These are phyloP conservation scores for Pseudognaphalium luteoalbum DNA, from an alignment of 129 eudicot species.

Conservation along the genomic window DNA sequence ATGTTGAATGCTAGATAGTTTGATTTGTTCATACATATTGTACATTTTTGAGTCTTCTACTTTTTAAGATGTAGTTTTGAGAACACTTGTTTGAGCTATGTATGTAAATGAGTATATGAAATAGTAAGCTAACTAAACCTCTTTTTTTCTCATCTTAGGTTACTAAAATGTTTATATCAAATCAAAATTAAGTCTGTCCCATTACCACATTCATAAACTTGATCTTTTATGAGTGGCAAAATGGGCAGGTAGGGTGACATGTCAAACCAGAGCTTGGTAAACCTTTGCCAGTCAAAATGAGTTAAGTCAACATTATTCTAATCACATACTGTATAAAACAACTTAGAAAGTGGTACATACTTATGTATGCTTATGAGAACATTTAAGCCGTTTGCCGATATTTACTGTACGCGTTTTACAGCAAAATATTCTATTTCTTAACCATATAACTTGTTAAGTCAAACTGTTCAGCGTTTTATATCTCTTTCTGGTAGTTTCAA, in stretches of 20 bases:
- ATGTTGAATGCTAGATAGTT: constrained; percentile 38
- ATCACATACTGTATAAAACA: neutral
- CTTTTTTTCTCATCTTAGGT: no score
- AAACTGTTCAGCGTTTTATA: neutral
- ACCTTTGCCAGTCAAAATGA: neutral
- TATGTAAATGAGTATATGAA: neutral
- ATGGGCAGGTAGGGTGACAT: neutral
- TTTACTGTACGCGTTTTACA: no score
- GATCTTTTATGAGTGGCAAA: neutral
- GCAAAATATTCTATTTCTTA: neutral
- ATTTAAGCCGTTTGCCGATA: neutral
- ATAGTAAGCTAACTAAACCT: no score
- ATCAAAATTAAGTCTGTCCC: neutral
- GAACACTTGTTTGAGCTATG: neutral
- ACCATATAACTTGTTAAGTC: neutral
- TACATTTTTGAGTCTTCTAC: neutral
- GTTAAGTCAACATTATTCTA: neutral
- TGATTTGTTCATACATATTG: neutral
- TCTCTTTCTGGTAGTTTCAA: neutral
- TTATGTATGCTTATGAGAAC: neutral
- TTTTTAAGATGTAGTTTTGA: neutral
- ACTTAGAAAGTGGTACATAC: neutral
- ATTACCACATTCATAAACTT: no score
- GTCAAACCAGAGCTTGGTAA: neutral
- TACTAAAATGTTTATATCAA: no score